Base-by-base conservation (phyloP, 805 yeast species). In the Monosporozyma aquatica region DNA sequence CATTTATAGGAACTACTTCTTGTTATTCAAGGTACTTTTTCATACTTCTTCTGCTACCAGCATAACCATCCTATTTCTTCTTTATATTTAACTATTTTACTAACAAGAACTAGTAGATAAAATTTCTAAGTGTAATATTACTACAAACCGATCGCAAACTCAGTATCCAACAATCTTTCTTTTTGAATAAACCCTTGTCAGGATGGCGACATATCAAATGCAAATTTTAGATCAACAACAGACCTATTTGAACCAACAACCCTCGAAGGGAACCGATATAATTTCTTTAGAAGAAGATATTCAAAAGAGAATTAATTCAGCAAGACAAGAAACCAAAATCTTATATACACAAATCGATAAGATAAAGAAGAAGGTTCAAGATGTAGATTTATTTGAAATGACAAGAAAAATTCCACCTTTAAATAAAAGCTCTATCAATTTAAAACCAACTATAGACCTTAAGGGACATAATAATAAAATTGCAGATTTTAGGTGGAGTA, bases 381-480 rank as follows among this genome's bases (percentile, higher is more conserved):
- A 77, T 52, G 62, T 74, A 2, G 65, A 68, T 10, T 59, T 77
- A 18, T 49, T 57, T 8, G 65, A 71, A 30, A 45, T 67, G 71
- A 43, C 68, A 66, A 38, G 47, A 34, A 22, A 53, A 43, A 49
- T 61, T 3, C 30, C 44, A 6, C 40, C 59, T 6, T 37, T 61
- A 17, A 38, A 45, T 35, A 51, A 50, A 23, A 47, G 43, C 1
- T 25, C 43, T 3, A 41, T 65, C 6, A 68, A 67, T 47, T 41
- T 68, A 39, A 61, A 58, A 42, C 64, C 67, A 3, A 51, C 73
- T 0, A 56, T 68, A 5, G 53, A 65, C 1, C 51, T 68, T n/a
- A 62, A 56, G 43, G 72, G 71, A 2, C 96, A 89, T 57, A 75
- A 74, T 49, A 82, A 78, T 55, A 87, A 87, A 55, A 73, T 87